A percentile compares a stretch with the other conserved stretches of the same genome.
phyloP scores from a whole-genome alignment of 73 alveolate genomes.

The Paramecium tetraurelia region DNA sequence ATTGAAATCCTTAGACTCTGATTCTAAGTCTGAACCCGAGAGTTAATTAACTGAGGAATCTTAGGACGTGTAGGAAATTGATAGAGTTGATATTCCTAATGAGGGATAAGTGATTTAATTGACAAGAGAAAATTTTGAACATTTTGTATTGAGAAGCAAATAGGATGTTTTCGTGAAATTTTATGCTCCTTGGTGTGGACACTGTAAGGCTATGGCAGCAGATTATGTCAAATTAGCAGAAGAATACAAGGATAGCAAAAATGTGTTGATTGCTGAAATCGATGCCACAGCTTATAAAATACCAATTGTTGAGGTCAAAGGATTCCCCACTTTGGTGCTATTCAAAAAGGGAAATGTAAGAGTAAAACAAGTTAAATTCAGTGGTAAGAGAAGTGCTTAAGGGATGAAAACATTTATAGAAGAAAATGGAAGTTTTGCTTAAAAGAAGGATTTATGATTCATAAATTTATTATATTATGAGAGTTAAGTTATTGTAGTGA shows the following conservation, averaged over 20 bases:
- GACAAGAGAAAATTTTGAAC: not conserved
- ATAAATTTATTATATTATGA: not conserved
- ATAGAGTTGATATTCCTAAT: not conserved
- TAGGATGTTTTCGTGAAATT: constrained; percentile 73
- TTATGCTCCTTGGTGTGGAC: constrained; percentile 95
- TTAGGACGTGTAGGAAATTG: not conserved
- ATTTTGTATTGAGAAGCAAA: constrained; percentile 16
- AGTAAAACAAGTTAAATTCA: not conserved
- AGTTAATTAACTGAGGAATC: not conserved
- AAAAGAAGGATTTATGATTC: not conserved
- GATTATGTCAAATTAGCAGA: constrained; percentile 93
- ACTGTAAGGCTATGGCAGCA: constrained; percentile 92
- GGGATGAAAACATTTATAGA: not conserved
- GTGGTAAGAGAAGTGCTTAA: not conserved
- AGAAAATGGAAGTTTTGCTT: not conserved
- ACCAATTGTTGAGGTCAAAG: constrained; percentile 83
- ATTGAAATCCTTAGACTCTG: not conserved
- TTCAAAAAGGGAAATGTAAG: constrained; percentile 57
- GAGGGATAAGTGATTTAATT: not conserved
- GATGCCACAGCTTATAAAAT: constrained; percentile 89
- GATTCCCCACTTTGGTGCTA: constrained; percentile 94
- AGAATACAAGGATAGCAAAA: constrained; percentile 68
- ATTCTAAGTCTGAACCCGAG: not conserved
- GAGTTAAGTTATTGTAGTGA: not conserved
- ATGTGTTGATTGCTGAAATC: constrained; percentile 85